Percentiles rank a stretch among this genome's conserved stretches.
Conservation (phyloP, 2,329 filamentous ascomycete species). For the Arthrobotrys entomopaga region DNA sequence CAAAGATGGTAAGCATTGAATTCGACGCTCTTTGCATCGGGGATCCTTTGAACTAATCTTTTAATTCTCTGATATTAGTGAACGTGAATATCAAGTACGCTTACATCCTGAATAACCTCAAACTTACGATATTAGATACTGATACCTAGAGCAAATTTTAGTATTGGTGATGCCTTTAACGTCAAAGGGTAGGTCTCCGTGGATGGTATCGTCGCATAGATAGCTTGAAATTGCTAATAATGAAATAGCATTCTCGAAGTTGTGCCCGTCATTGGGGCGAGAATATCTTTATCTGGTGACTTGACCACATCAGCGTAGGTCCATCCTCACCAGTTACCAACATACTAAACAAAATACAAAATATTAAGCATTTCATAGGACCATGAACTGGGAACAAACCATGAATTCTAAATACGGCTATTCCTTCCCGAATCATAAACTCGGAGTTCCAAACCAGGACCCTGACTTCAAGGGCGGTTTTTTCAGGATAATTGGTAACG, state of each 20-base stretch:
- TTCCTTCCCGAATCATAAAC: conserved; percentile 42
- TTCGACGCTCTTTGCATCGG: background rate
- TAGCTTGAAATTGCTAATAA: conserved; percentile 15
- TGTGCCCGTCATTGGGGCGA: conserved; percentile 38
- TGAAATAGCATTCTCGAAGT: conserved; percentile 33
- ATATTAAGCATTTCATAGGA: conserved; percentile 36
- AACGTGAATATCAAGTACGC: conserved; percentile 42
- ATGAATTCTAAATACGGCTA: conserved; percentile 42
- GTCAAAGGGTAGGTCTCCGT: conserved; percentile 39
- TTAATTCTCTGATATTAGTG: conserved; percentile 21
- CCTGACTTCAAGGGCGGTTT: conserved; percentile 18
- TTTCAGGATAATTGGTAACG: conserved; percentile 29
- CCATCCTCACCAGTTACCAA: conserved; percentile 3
- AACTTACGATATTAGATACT: conserved; percentile 20
- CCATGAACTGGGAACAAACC: conserved; percentile 32
- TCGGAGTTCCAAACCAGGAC: conserved; percentile 24
- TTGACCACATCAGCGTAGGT: conserved; percentile 46
- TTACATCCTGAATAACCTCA: background rate
- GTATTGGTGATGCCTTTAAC: conserved; percentile 42
- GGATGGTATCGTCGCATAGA: background rate
- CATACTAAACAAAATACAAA: conserved; percentile 1
- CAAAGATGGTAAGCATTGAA: conserved; percentile 33
- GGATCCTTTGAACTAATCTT: conserved; percentile 14
- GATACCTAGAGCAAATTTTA: conserved; percentile 23
- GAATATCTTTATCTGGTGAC: conserved; percentile 36